These are phyloP conservation scores for Tephrocybe sp. DNA, from an alignment of 768 basidiomycete species.

Conservation along the genomic window DNA sequence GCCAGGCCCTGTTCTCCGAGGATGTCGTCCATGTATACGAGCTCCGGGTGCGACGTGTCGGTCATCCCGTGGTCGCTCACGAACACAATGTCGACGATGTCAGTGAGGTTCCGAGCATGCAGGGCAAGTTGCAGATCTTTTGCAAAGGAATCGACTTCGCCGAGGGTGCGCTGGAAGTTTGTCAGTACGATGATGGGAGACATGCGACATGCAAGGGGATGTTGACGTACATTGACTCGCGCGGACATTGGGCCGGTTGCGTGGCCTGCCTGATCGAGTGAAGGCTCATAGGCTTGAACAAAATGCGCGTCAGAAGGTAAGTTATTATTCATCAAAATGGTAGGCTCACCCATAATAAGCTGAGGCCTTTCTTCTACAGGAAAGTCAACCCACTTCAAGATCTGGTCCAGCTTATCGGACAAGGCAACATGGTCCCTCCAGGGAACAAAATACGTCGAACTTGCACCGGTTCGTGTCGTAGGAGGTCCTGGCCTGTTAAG, in stretches of 20 bases:
- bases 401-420: conserved; percentile 69
- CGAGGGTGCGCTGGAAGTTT: conserved; percentile 53
- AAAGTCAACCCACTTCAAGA: conserved; percentile 82
- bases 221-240: conserved; percentile 61
- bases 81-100: conserved; percentile 85
- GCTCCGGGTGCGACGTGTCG: conserved; percentile 75
- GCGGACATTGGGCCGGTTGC: conserved; percentile 63
- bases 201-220: neutral
- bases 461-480: conserved; percentile 57
- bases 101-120: conserved; percentile 67
- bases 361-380: conserved; percentile 70
- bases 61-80: conserved; percentile 94
- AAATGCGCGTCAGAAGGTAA: conserved; percentile 8
- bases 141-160: conserved; percentile 71
- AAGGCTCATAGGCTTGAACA: conserved; percentile 72
- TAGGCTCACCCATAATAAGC: conserved; percentile 60
- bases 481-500: conserved; percentile 77
- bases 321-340: conserved; percentile 11
- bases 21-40: conserved; percentile 80
- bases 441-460: conserved; percentile 75
- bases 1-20: conserved; percentile 61
- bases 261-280: conserved; percentile 85
- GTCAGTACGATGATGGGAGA: neutral
- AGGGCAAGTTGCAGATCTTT: conserved; percentile 63
- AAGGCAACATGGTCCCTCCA: conserved; percentile 75